Percentiles rank a stretch among this genome's conserved stretches.
Conservation (phyloP, 2,329 filamentous ascomycete genomes). For the Myotisia sp. region DNA sequence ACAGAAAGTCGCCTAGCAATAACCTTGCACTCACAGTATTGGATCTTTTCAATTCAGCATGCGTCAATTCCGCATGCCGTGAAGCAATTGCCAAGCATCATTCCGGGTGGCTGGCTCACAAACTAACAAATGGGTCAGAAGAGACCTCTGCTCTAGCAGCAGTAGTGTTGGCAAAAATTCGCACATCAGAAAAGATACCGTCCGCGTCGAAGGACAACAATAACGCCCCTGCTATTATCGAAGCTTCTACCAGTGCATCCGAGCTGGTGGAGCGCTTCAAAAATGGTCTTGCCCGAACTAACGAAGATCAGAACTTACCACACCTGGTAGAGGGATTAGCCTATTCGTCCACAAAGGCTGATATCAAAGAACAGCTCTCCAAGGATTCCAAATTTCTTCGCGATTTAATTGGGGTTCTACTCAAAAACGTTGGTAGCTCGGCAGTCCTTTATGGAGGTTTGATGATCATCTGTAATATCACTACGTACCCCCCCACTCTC, state of each 20-base stretch:
- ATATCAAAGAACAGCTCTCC: constrained; percentile 67
- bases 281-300: constrained; percentile 27
- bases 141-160: constrained; percentile 42
- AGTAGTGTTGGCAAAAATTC: constrained; percentile 57
- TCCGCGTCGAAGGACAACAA: constrained; percentile 17
- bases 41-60: constrained; percentile 82
- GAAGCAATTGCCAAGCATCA: constrained; percentile 77
- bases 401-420: constrained; percentile 43
- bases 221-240: constrained; percentile 23
- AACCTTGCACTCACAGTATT: constrained; percentile 77
- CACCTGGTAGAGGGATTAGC: constrained; percentile 81
- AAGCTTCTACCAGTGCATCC: constrained; percentile 33
- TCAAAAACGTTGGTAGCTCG: constrained; percentile 43
- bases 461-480: constrained; percentile 75
- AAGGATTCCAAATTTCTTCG: constrained; percentile 55
- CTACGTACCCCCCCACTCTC: constrained; percentile 59
- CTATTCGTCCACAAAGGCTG: constrained; percentile 74
- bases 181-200: constrained; percentile 20
- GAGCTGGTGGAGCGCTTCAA: constrained; percentile 44
- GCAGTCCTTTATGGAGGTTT: constrained; percentile 71
- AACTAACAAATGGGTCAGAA: constrained; percentile 58
- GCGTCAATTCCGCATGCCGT: constrained; percentile 68
- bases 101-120: constrained; percentile 70
- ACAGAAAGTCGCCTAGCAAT: constrained; percentile 66
- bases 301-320: constrained; percentile 44